Evolutionary conservation across 208 protist genomes (phyloP).

Genomic region (Trichomonas vaginalis): DNA sequence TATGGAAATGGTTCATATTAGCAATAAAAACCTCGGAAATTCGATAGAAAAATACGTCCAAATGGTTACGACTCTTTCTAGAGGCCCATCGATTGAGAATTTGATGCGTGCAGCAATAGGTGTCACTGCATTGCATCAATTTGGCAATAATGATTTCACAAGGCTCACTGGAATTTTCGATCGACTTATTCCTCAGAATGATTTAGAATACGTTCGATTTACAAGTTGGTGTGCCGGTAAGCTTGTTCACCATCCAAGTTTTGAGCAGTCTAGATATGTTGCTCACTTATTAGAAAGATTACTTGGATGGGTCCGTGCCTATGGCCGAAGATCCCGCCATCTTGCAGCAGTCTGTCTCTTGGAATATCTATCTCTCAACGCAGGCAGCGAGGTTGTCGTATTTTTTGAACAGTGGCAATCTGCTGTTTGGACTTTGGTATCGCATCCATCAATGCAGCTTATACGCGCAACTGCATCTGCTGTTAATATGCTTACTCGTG

Average conservation of each 20-base stretch:
- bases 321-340: not conserved
- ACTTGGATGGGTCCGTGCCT: not conserved
- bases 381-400: not conserved
- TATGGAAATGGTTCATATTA: not conserved
- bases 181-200: not conserved
- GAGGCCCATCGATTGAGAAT: not conserved
- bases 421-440: not conserved
- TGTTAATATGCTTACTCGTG: not conserved
- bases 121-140: not conserved
- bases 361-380: not conserved
- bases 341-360: not conserved
- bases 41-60: not conserved
- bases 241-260: not conserved
- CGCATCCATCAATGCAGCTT: not conserved
- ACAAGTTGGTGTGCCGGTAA: not conserved
- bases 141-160: not conserved
- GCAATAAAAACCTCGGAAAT: not conserved
- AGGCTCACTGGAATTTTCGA: not conserved
- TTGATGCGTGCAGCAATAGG: not conserved
- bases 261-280: conserved; percentile 1
- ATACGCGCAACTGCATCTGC: not conserved
- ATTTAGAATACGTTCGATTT: not conserved
- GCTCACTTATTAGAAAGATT: not conserved
- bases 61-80: not conserved
- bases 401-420: not conserved